Evolutionary conservation across 495 filamentous ascomycete genomes (phyloP), one percentile per base, ranked within the genome.

Genomic region (Aspergillus haitiensis): DNA sequence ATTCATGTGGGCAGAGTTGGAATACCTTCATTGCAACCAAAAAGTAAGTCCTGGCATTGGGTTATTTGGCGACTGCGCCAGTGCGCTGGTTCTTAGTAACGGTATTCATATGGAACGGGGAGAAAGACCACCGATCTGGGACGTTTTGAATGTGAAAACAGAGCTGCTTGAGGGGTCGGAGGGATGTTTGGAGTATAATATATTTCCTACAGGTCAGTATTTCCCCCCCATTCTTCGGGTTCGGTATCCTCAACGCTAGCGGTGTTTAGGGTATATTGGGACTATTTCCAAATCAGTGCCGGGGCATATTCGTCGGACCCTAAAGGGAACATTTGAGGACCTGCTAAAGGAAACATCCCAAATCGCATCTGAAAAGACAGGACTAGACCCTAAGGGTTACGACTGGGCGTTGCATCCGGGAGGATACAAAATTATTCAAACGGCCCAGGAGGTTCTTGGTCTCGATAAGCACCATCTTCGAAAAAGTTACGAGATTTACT

Each of bases 341-440:
- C 44, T 47, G 2, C 15, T 42, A 15, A 42, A 15, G 15, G 8
- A 11, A 13, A 47, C 44, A 1, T 21, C 15, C 1, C 13, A 47
- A 7, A 15, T 18, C 3, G 50, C 10, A 15, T 31, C 31, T 11
- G 55, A 58, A 2, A 7, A 6, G 11, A 39, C 5, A 0, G 21
- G 15, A 15, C 35, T n/a, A 1, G 46, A 48, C 7, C 15, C 35
- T 6, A 21, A 11, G 5, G 21, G 7, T 2, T 58, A 50, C 32
- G 55, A 58, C 33, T 58, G 44, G 55, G 55, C 55, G 8, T 32
- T 58, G 11, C 55, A 58, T 39, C 55, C 55, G 10, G 55, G 55
- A 13, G 55, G 55, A 3, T 37, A 37, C 5, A 21, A 27, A 2
- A 50, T 58, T 21, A 39, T 58, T 16, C 7, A 21, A 7, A 16